Evolutionary conservation across 257 asterid species (phyloP), one percentile per base, ranked within the genome.

Genomic region (Nicotiana knightiana): DNA sequence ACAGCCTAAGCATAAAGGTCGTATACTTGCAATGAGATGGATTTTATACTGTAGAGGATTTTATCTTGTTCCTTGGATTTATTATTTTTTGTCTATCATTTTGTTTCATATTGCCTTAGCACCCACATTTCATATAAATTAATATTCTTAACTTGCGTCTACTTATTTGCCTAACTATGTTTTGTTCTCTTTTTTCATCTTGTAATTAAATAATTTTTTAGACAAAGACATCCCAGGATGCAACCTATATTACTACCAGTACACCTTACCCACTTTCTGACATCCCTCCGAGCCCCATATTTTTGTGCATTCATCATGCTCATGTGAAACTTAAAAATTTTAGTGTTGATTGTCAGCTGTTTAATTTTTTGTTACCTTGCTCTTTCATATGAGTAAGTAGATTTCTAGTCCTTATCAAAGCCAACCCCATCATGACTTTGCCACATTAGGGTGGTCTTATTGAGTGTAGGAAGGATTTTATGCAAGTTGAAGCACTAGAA

Each of bases 401-500:
- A 43, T 43, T 21, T 70, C 26, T 39, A 9, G 46, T 70, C 24
- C 58, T 68, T 39, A n/a, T 39, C 57, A 21, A 39, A 17, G 57
- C 57, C 77, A 39, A n/a, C 55, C 55, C 76, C 33, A n/a, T 39
- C 57, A 68, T 68, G 77, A 68, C 18, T n/a, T 32, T 39, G 9
- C n/a, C 77, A 39, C 33, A 39, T 39, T n/a, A 39, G 32, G 77
- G 46, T 70, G 58, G 57, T 68, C 18, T 70, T 71, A 71, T 12
- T 46, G 78, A 71, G 33, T 21, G 37, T 68, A 39, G 57, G 32
- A 39, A 70, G n/a, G 77, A 70, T 70, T 70, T 70, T 70, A 67
- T 67, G 18, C 76, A 18, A 35, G 55, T 43, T 11, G 58, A 11
- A 43, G n/a, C 57, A 12, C 77, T 43, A 24, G 77, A 70, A 21